Evolutionary conservation across 768 basidiomycete genomes (phyloP).

Genomic region (Auricularia cornea): DNA sequence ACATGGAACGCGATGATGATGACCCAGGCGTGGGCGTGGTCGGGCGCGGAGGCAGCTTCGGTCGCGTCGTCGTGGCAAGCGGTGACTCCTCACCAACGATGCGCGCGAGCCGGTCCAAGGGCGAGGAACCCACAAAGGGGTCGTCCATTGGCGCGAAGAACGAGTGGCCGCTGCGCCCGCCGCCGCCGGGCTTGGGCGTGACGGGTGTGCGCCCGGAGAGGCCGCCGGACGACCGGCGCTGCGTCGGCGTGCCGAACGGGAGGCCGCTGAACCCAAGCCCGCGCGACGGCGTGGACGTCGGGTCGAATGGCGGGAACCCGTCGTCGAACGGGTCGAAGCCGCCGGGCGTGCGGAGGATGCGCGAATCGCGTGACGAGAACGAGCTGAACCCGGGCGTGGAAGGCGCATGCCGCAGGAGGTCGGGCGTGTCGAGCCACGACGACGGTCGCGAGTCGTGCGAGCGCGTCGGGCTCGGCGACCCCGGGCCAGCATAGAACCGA

Average conservation of each 20-base stretch:
- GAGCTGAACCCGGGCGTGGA: background rate
- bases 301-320: constrained; percentile 43
- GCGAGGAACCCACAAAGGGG: background rate
- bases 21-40: background rate
- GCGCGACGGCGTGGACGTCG: constrained; percentile 78
- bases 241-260: constrained; percentile 3
- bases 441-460: background rate
- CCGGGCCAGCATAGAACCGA: background rate
- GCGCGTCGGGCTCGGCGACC: background rate
- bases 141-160: background rate
- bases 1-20: background rate
- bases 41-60: background rate
- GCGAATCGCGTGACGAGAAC: background rate
- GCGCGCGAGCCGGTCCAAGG: background rate
- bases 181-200: background rate
- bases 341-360: background rate
- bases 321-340: background rate
- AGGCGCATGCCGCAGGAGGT: background rate
- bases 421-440: background rate
- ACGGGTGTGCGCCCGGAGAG: background rate
- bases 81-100: background rate
- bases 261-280: constrained; percentile 45
- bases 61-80: background rate
- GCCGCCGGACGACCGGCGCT: background rate
- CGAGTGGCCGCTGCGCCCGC: background rate